Conservation (phyloP, 257 asterid species). For the Fraxinus anomala region DNA sequence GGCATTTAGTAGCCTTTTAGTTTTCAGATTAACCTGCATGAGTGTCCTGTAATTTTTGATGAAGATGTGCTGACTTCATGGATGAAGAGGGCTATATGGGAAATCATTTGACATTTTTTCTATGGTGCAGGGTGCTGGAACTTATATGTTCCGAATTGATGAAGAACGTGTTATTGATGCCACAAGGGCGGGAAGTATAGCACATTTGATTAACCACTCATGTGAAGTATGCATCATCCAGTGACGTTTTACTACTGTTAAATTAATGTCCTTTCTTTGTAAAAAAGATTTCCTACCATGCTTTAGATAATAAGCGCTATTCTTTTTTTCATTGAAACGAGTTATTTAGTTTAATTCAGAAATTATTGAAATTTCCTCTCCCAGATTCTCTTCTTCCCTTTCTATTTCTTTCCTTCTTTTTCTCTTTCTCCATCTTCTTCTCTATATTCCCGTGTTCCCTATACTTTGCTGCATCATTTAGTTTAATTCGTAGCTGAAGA, state of each 20-base stretch:
- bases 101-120: constrained; percentile 21
- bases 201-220: constrained; percentile 95
- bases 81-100: constrained; percentile 18
- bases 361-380: background rate
- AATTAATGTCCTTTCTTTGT: constrained; percentile 16
- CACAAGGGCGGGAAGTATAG: constrained; percentile 96
- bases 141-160: constrained; percentile 93
- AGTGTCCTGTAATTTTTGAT: constrained; percentile 11
- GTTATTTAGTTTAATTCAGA: background rate
- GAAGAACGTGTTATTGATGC: constrained; percentile 95
- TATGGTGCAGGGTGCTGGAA: constrained; percentile 91
- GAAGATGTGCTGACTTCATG: constrained; percentile 21
- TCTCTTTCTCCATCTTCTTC: background rate
- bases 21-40: constrained; percentile 18
- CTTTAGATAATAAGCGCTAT: background rate
- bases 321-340: background rate
- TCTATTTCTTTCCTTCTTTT: background rate
- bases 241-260: constrained; percentile 16
- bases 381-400: background rate
- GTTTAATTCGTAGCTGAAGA: background rate
- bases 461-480: background rate
- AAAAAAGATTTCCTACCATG: background rate
- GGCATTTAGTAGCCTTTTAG: constrained; percentile 20
- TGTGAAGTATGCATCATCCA: constrained; percentile 71
- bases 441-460: background rate